Conservation (phyloP, 2,329 filamentous ascomycete genomes). For the Aspergillus sp. region DNA sequence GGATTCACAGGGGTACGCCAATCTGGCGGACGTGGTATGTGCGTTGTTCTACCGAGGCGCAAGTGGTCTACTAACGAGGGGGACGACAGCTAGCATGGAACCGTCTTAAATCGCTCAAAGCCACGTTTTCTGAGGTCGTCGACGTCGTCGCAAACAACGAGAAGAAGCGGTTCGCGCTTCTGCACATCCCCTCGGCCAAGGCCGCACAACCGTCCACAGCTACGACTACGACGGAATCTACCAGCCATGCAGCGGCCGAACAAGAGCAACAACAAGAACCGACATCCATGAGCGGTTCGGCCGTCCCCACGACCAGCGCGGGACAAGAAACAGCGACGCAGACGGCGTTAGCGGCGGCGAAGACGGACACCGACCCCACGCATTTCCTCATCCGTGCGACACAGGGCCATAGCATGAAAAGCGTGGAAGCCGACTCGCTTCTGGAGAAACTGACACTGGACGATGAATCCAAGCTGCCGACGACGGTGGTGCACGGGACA, state of each 20-base stretch:
- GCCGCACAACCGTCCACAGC: constrained; percentile 3
- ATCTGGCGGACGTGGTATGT: constrained; percentile 57
- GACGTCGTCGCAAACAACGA: constrained; percentile 70
- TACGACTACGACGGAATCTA: constrained; percentile 10
- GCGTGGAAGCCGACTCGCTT: constrained; percentile 66
- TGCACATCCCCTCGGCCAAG: constrained; percentile 46
- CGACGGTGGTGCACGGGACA: constrained; percentile 78
- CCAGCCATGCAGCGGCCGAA: background rate
- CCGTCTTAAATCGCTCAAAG: constrained; percentile 64
- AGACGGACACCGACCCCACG: constrained; percentile 57
- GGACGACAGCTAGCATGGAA: constrained; percentile 54
- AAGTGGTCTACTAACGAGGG: background rate
- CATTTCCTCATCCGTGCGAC: constrained; percentile 90
- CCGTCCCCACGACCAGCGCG: constrained; percentile 24
- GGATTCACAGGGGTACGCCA: constrained; percentile 59
- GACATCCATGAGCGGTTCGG: background rate
- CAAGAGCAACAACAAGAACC: background rate
- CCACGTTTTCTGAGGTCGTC: constrained; percentile 72
- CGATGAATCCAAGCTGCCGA: constrained; percentile 53
- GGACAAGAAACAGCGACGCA: constrained; percentile 28
- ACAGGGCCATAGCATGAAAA: constrained; percentile 84
- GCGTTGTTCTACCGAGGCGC: background rate
- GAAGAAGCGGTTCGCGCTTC: constrained; percentile 86
- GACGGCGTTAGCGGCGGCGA: constrained; percentile 34
- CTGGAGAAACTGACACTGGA: constrained; percentile 65